Base-by-base conservation (phyloP, 345 rosid species). In the Lepidium sativum region DNA sequence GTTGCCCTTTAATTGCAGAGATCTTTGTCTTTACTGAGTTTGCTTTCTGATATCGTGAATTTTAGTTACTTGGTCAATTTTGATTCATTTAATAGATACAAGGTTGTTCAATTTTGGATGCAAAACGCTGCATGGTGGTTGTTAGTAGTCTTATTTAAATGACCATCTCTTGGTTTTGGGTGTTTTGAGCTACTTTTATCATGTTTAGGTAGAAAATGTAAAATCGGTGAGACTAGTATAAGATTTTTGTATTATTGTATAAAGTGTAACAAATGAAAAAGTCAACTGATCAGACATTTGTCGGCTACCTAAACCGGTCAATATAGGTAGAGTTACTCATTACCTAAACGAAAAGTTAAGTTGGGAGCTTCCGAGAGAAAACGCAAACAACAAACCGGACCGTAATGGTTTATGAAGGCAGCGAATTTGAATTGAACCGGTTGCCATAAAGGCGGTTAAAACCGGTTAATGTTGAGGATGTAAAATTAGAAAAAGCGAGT, bases 1-100 rank as follows among this genome's bases (percentile, higher is more conserved):
- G 75, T 77, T 6, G 97, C 96, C 17, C 91, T 92, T 40, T 86
- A 83, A 75, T 87, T 83, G n/a, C 71, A 87, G 91, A 45, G 98
- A 97, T 67, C 83, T n/a, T 74, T 4, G 67, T 89, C 65, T 25
- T 25, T 5, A 25, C 29, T 25, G 29, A 2, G 4, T 23, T 23
- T 23, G 25, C 0, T 23, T 0, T 23, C 3, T 23, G 3, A 3
- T 23, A 3, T 23, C 25, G 25, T 25, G 29, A 25, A 4, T 4
- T 25, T 25, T 25, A 25, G 29, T 25, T 25, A 25, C 29, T 25
- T 0, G 5, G 29, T 25, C 29, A 25, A 25, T 25, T 25, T 25
- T 25, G 2, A 25, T 25, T 25, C 29, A 6, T 25, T 5, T 25
- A 25, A 25, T 25, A 25, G 5, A 6, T 25, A 25, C 29, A 25